These are phyloP conservation scores for Aspergillus phoenicis DNA, from an alignment of 2,329 filamentous ascomycete genomes.

Conservation along the genomic window DNA sequence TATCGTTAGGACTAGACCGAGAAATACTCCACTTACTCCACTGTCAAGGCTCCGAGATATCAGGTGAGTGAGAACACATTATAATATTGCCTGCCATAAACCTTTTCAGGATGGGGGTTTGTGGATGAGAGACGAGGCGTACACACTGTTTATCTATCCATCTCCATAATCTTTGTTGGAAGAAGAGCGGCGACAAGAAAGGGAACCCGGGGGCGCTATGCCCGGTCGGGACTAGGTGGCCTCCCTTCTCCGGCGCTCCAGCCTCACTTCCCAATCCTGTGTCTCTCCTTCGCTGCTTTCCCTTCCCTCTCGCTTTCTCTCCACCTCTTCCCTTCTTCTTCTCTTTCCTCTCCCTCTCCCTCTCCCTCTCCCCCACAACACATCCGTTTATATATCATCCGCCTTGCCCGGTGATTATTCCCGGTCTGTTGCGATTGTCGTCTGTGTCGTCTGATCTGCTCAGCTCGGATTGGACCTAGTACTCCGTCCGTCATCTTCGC, in stretches of 20 bases:
- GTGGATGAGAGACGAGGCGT: too few relatives aligned
- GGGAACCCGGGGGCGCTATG: neutral
- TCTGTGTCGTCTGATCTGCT: conserved; percentile 18
- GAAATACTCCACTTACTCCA: too few relatives aligned
- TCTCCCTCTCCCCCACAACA: conserved; percentile 3
- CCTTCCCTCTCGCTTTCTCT: neutral
- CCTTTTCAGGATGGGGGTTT: too few relatives aligned
- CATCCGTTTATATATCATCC: conserved; percentile 10
- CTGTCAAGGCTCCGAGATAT: too few relatives aligned
- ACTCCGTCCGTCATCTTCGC: conserved; percentile 17
- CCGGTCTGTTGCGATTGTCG: conserved; percentile 10
- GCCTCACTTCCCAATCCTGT: conserved; percentile 8
- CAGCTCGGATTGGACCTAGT: conserved; percentile 18
- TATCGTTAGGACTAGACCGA: too few relatives aligned
- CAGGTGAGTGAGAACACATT: too few relatives aligned
- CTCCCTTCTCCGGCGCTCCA: conserved; percentile 14
- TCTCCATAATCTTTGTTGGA: too few relatives aligned
- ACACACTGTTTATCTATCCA: too few relatives aligned
- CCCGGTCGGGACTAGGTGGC: conserved; percentile 10
- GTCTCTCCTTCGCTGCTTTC: conserved; percentile 1
- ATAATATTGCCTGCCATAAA: too few relatives aligned
- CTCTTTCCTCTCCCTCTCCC: conserved; percentile 4
- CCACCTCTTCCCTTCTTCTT: neutral
- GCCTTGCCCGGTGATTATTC: conserved; percentile 1
- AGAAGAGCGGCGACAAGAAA: neutral